phyloP scores from a whole-genome alignment of 441 rosid species.

The Capsella rubella region DNA sequence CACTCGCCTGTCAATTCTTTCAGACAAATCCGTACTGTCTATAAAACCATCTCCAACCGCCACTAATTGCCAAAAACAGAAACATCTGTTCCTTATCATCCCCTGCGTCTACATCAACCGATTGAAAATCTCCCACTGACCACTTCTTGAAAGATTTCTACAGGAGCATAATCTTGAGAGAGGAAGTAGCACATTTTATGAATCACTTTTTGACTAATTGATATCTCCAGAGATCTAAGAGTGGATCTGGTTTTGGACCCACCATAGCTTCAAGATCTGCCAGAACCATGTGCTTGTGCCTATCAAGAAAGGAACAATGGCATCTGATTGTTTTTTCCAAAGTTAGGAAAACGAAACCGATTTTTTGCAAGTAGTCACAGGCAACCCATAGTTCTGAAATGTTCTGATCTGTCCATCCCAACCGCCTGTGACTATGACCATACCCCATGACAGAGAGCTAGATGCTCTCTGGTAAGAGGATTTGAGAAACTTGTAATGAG shows the following conservation, averaged over 20 bases:
- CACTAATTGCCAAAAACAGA: conserved; percentile 42
- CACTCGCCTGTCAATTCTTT: conserved; percentile 35
- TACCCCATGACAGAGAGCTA: conserved; percentile 84
- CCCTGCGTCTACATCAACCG: conserved; percentile 43
- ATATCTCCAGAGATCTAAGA: conserved; percentile 22
- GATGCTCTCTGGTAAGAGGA: conserved; percentile 73
- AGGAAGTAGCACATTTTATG: conserved; percentile 2
- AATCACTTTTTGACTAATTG: conserved; percentile 37
- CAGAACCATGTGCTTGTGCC: conserved; percentile 44
- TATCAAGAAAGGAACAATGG: conserved; percentile 42
- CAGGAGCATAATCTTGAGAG: conserved; percentile 29
- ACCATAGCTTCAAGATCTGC: conserved; percentile 35
- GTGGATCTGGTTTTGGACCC: conserved; percentile 37
- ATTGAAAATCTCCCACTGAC: conserved; percentile 34
- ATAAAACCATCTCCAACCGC: conserved; percentile 38
- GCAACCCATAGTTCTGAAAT: conserved; percentile 90
- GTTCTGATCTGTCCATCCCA: conserved; percentile 93
- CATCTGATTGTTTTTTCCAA: conserved; percentile 36
- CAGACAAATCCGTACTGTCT: conserved; percentile 43
- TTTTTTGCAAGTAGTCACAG: conserved; percentile 55
- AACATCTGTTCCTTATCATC: conserved; percentile 41
- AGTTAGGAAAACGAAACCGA: conserved; percentile 21
- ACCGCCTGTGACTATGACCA: conserved; percentile 92
- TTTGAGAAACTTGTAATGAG: conserved; percentile 75
- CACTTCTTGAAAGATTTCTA: conserved; percentile 34